phyloP scores from a whole-genome alignment of 179 eudicot genomes.

The Camellia oleifera region DNA sequence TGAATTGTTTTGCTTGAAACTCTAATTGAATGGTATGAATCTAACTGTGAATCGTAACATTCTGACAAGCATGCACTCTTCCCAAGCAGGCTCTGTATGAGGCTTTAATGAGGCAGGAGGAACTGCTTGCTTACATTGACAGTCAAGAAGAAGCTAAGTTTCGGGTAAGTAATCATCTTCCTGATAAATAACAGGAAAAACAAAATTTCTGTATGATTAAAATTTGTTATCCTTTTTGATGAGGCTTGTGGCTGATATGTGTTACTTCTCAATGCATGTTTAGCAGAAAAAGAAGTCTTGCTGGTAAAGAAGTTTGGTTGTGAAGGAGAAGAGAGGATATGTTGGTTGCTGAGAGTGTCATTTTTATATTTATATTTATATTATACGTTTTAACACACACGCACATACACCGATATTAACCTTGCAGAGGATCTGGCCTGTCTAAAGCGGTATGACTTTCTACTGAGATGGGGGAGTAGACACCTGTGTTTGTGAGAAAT shows the following conservation, averaged over 20 bases:
- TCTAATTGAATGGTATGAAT: too few relatives aligned
- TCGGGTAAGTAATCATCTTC: slow-evolving; percentile 41
- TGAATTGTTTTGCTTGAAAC: too few relatives aligned
- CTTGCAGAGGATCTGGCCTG: too few relatives aligned
- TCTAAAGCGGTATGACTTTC: too few relatives aligned
- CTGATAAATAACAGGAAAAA: background rate
- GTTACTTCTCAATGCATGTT: background rate
- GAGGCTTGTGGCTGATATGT: background rate
- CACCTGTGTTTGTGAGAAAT: too few relatives aligned
- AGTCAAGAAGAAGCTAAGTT: slow-evolving; percentile 71
- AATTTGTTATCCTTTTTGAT: background rate
- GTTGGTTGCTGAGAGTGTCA: background rate
- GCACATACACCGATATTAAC: background rate
- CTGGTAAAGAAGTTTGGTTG: background rate
- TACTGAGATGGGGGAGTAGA: too few relatives aligned
- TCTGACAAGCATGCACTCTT: background rate
- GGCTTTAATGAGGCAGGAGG: slow-evolving; percentile 95
- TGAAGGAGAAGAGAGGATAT: background rate
- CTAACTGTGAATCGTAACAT: background rate
- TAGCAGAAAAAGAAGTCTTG: slow-evolving; percentile 8
- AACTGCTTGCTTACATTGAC: slow-evolving; percentile 89
- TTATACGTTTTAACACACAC: background rate
- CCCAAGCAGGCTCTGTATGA: slow-evolving; percentile 62
- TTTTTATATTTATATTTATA: background rate
- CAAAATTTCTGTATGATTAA: background rate